These are phyloP conservation scores for Coniella lustricola DNA, from an alignment of 2,329 filamentous ascomycete genomes.

Conservation along the genomic window DNA sequence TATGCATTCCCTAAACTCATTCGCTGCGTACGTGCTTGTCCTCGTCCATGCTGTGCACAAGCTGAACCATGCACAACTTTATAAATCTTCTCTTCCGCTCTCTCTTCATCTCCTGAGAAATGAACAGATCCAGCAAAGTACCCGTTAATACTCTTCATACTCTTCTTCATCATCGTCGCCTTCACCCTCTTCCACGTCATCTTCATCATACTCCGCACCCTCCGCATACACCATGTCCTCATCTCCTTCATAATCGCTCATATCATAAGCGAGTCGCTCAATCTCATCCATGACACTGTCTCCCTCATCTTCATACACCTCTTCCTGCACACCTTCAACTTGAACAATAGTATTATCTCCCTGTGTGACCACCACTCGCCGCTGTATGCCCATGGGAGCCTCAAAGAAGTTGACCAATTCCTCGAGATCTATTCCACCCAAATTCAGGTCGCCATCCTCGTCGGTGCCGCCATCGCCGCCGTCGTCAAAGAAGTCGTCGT, in stretches of 20 bases:
- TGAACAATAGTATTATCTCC: neutral
- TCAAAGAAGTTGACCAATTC: neutral
- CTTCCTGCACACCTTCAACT: slow-evolving; percentile 1
- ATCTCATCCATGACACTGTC: slow-evolving; percentile 3
- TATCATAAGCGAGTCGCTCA: neutral
- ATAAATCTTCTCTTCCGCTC: too few relatives aligned
- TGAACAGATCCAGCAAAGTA: neutral
- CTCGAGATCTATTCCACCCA: neutral
- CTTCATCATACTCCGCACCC: neutral
- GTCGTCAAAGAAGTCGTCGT: neutral
- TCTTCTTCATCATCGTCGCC: neutral
- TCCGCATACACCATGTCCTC: neutral
- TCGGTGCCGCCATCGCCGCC: slow-evolving; percentile 1
- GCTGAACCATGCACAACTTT: too few relatives aligned
- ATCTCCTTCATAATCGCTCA: neutral
- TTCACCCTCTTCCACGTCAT: neutral
- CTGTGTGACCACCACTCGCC: neutral
- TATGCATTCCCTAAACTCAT: too few relatives aligned
- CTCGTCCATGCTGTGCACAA: too few relatives aligned
- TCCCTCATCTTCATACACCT: neutral
- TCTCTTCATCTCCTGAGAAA: too few relatives aligned
- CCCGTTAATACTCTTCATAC: neutral
- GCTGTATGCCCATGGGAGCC: neutral
- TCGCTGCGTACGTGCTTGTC: too few relatives aligned
- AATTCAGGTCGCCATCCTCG: neutral